Percentiles rank a stretch among this genome's conserved stretches.
These are phyloP conservation scores for Periconia sp. DNA, from an alignment of 2,329 filamentous ascomycete species.

Conservation along the genomic window DNA sequence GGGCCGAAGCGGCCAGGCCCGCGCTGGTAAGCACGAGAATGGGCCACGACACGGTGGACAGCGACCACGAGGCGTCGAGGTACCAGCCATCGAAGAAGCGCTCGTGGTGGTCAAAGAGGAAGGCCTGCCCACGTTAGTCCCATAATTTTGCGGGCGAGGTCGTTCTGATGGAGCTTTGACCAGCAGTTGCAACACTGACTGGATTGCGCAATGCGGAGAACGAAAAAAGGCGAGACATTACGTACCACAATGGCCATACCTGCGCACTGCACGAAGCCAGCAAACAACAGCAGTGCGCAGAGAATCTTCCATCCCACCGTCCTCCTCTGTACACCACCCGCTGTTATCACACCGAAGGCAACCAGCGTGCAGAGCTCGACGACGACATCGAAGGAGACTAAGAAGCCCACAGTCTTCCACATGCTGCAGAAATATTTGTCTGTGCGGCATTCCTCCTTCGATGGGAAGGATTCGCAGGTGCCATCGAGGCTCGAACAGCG, in stretches of 20 bases:
- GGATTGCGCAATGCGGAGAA: conserved; percentile 1
- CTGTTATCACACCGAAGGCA: conserved; percentile 76
- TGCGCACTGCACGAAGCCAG: conserved; percentile 73
- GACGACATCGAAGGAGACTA: conserved; percentile 85
- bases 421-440: conserved; percentile 84
- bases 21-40: conserved; percentile 59
- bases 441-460: conserved; percentile 68
- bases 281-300: conserved; percentile 67
- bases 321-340: conserved; percentile 78
- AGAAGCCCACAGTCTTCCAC: conserved; percentile 87
- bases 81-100: conserved; percentile 84
- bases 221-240: conserved; percentile 9
- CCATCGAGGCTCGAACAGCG: conserved; percentile 75
- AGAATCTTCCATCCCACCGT: conserved; percentile 84
- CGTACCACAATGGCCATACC: conserved; percentile 84
- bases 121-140: conserved; percentile 63
- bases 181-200: too few species aligned
- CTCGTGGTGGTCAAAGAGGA: conserved; percentile 81
- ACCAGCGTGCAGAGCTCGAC: conserved; percentile 82
- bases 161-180: neutral
- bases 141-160: neutral
- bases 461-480: conserved; percentile 70
- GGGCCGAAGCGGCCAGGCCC: conserved; percentile 70
- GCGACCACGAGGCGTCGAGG: conserved; percentile 78
- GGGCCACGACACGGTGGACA: conserved; percentile 67